Evolutionary conservation across 305 asterid species (phyloP).

Genomic region (Ajuga reptans): DNA sequence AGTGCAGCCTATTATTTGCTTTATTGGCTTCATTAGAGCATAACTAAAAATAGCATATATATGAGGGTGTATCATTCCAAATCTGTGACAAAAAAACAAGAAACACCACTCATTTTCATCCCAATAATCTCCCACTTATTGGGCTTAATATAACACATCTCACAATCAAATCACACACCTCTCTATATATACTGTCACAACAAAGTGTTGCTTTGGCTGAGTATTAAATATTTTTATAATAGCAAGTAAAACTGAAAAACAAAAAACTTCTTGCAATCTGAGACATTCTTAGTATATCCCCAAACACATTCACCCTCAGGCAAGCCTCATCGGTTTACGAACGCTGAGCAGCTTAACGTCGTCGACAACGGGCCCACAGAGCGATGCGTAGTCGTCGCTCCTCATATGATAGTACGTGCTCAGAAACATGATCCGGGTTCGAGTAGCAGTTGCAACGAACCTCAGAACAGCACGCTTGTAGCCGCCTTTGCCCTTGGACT

Average conservation of each 20-base stretch:
- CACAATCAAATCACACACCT: conserved; percentile 15
- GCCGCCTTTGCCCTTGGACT: conserved; percentile 84
- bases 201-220: conserved; percentile 9
- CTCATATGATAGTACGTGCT: conserved; percentile 85
- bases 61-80: neutral
- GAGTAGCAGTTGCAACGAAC: conserved; percentile 48
- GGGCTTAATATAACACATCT: conserved; percentile 24
- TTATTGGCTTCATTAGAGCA: neutral
- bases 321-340: conserved; percentile 46
- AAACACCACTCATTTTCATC: neutral
- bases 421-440: conserved; percentile 74
- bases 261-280: neutral
- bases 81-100: neutral
- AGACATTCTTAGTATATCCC: conserved; percentile 10
- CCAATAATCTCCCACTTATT: conserved; percentile 16
- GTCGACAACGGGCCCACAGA: conserved; percentile 90
- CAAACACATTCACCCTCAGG: conserved; percentile 10
- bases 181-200: conserved; percentile 26
- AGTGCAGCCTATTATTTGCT: neutral
- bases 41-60: no score
- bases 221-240: conserved; percentile 6
- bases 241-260: neutral
- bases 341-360: conserved; percentile 68
- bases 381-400: conserved; percentile 76
- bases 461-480: conserved; percentile 62